Conservation (phyloP, 176 grass and related monocot genomes). For the Eleusine indica region DNA sequence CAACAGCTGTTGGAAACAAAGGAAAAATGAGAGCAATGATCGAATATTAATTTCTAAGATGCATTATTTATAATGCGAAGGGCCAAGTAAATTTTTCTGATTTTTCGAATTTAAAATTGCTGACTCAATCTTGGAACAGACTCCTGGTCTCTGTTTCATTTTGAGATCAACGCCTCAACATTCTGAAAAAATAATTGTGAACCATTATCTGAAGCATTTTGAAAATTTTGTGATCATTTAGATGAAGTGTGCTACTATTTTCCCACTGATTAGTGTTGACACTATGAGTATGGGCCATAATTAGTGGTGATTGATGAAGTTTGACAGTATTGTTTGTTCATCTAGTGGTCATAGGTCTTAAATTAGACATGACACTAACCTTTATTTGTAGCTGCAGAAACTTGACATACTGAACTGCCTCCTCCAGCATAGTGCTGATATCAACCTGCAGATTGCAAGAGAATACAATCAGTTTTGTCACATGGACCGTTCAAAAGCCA, state of each 20-base stretch:
- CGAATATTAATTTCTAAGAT: not conserved
- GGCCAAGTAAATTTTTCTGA: not conserved
- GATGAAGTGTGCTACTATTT: not conserved
- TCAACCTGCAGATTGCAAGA: conserved; percentile 40
- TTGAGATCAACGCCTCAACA: not conserved
- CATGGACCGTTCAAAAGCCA: not conserved
- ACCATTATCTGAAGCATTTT: not conserved
- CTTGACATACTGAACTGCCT: conserved; percentile 54
- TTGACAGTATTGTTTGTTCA: not conserved
- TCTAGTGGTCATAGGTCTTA: too few relatives aligned
- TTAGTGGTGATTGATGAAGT: not conserved
- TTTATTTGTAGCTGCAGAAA: conserved; percentile 57
- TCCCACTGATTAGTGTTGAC: not conserved
- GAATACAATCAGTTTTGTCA: not conserved
- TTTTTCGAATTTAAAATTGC: not conserved
- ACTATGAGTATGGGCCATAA: not conserved
- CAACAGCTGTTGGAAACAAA: conserved; percentile 32
- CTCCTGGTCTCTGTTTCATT: not conserved
- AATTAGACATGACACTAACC: conserved; percentile 3
- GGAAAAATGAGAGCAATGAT: not conserved
- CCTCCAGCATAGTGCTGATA: conserved; percentile 58
- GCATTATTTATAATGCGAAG: not conserved
- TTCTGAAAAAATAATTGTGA: not conserved
- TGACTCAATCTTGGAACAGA: not conserved
- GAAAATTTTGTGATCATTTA: not conserved